These are phyloP conservation scores for Letharia lupina DNA, from an alignment of 495 filamentous ascomycete genomes.

Conservation along the genomic window DNA sequence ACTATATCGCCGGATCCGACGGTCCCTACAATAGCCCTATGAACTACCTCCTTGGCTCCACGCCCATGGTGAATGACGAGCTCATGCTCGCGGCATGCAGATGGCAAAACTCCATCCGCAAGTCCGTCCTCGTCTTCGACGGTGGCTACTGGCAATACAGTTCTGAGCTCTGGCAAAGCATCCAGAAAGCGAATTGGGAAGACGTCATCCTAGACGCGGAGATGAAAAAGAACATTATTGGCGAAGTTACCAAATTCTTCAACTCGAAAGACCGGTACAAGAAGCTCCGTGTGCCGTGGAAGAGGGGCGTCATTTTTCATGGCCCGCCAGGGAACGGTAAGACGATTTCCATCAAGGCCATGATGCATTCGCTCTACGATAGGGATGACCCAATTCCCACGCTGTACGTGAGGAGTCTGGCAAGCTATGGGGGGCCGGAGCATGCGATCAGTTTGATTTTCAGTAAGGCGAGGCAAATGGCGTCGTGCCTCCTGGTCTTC, in stretches of 20 bases:
- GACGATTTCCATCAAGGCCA: constrained; percentile 62
- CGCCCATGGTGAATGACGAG: constrained; percentile 33
- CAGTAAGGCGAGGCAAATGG: constrained; percentile 37
- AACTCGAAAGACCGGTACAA: constrained; percentile 34
- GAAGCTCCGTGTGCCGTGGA: constrained; percentile 39
- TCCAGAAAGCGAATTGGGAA: constrained; percentile 37
- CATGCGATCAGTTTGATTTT: constrained; percentile 42
- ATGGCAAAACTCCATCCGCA: constrained; percentile 31
- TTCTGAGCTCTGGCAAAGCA: constrained; percentile 31
- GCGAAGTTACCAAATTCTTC: constrained; percentile 37
- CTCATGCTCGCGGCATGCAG: constrained; percentile 44
- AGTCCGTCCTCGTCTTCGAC: constrained; percentile 34
- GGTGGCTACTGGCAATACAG: constrained; percentile 31
- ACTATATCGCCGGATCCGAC: constrained; percentile 11
- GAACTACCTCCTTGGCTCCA: constrained; percentile 28
- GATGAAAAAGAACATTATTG: constrained; percentile 36
- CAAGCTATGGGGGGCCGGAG: constrained; percentile 28
- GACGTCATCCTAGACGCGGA: constrained; percentile 37
- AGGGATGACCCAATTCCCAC: constrained; percentile 36
- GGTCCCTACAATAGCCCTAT: constrained; percentile 5
- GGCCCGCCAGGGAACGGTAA: constrained; percentile 46
- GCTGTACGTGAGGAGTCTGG: constrained; percentile 46
- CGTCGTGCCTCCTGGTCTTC: constrained; percentile 46
- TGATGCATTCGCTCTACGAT: constrained; percentile 48
- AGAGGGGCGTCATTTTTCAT: constrained; percentile 24